Conservation (phyloP, 2,329 filamentous ascomycete species). For the Trichophyton mentagrophytes region DNA sequence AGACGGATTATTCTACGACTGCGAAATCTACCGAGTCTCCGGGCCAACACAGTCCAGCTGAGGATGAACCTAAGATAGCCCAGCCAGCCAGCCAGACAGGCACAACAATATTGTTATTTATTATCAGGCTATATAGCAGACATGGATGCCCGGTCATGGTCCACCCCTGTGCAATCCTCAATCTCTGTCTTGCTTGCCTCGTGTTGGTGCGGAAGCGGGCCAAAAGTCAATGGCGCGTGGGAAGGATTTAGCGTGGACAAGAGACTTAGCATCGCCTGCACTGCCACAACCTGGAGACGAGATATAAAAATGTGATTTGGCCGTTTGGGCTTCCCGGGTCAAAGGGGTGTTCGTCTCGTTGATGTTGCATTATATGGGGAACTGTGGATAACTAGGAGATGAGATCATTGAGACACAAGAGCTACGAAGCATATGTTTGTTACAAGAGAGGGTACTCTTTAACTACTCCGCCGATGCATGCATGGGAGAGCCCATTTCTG, state of each 20-base stretch:
- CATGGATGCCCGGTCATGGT: not conserved
- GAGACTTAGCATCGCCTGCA: not conserved
- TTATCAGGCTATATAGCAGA: not conserved
- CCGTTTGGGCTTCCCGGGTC: too few relatives aligned
- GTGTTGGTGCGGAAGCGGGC: not conserved
- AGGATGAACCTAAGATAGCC: not conserved
- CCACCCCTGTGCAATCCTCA: not conserved
- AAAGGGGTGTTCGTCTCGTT: too few relatives aligned
- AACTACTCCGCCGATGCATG: not conserved
- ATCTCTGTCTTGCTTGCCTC: not conserved
- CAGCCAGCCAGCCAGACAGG: too few relatives aligned
- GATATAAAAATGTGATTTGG: not conserved
- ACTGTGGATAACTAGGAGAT: too few relatives aligned
- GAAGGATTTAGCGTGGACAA: not conserved
- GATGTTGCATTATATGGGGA: too few relatives aligned
- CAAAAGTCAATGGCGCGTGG: slow-evolving; percentile 1
- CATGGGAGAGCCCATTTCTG: slow-evolving; percentile 12
- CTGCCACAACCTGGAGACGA: not conserved
- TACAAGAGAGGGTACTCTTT: too few relatives aligned
- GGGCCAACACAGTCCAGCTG: not conserved
- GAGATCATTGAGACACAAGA: too few relatives aligned
- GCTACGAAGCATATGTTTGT: too few relatives aligned
- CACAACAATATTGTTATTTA: too few relatives aligned
- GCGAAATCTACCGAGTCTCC: not conserved
- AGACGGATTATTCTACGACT: too few relatives aligned